Base-by-base conservation (phyloP, 2,329 filamentous ascomycete genomes). In the Acrocalymma vagum region DNA sequence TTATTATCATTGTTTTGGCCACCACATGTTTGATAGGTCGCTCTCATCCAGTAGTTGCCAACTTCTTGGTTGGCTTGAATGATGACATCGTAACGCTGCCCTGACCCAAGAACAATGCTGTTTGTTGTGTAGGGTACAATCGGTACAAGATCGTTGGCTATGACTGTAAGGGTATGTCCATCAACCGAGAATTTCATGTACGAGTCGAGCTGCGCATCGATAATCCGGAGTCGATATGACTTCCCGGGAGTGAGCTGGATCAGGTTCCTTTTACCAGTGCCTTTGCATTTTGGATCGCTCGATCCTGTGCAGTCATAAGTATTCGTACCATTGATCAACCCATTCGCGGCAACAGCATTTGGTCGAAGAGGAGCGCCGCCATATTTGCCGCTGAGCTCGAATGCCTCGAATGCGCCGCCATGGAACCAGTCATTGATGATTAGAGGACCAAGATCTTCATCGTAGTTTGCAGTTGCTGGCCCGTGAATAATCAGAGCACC, bases 141-240 rank as follows among this genome's bases (percentile, higher is more conserved):
- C 1, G 68, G 68, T 2, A 70, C 63, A 20, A 71, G 60, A 29
- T 72, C 70, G 4, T 53, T 46, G 0, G 57, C 55, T 18, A 72
- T 65, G 38, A 72, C 64, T 15, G 57, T 57, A 29, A 72, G 50
- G 3, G 50, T 48, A 31, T 72, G 70, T 20, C 55, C 51, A 36
- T 72, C 70, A 20, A 53, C 42, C 6, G 42, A 45, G 31, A 53
- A 46, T 9, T 42, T 17, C 9, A 42, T 29, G 21, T 27, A 29
- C 1, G 40, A 35, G 11, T 38, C 39, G 7, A 33, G 47, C 16
- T 42, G 46, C 6, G 74, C 53, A 63, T 84, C 84, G 58, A 83
- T 72, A 34, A 84, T 70, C 1, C 81, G 75, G 5, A 79, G 69
- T 4, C 78, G 77, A 56, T 84, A 77, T 5, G 62, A 73, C 62